Evolutionary conservation across 345 rosid species (phyloP), one percentile per base, ranked within the genome.

Genomic region (Zanthoxylum bungeanum): DNA sequence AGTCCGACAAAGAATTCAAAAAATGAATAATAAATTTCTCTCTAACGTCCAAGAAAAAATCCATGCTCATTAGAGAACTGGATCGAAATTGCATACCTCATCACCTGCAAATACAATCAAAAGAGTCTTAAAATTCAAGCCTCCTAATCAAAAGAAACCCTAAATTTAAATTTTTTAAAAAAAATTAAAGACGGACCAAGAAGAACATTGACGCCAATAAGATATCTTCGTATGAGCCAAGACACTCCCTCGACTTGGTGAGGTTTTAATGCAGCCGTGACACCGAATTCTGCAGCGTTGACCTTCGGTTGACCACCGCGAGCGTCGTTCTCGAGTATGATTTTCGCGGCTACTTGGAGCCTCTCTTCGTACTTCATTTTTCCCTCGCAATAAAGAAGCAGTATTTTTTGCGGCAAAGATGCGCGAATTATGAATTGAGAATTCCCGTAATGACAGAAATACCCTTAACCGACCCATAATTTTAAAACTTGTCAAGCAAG

Each of bases 221-320:
- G 71, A 71, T 84, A 89, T 73, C 82, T 82, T 72, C 86, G 79
- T 58, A 93, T 83, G 66, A 93, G 93, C 98, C 97, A 89, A 7
- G 86, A 76, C 66, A 93, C 71, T 60, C 97, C 98, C 68, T 89
- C 91, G 40, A 81, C 77, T 82, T 93, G 98, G 85, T 91, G 87
- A 75, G 88, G 92, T 69, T 93, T 89, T 63, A 88, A 80, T 42
- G 80, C 80, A 40, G 91, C 93, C 56, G 82, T 84, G 67, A 88
- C 84, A 0, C 93, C 92, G 24, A 91, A 72, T 11, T 80, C 86
- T 31, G 76, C 67, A 44, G 70, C 69, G 75, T 81, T 65, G 10
- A 77, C 63, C 58, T 77, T 68, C 52, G 47, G 16, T 17, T 76
- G 70, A 1, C 3, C 78, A 39, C 75, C 65, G 28, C 74, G 65